Evolutionary conservation across 164 flowering plant species (phyloP), one percentile per base, ranked within the genome.

Genomic region (Houttuynia cordata): DNA sequence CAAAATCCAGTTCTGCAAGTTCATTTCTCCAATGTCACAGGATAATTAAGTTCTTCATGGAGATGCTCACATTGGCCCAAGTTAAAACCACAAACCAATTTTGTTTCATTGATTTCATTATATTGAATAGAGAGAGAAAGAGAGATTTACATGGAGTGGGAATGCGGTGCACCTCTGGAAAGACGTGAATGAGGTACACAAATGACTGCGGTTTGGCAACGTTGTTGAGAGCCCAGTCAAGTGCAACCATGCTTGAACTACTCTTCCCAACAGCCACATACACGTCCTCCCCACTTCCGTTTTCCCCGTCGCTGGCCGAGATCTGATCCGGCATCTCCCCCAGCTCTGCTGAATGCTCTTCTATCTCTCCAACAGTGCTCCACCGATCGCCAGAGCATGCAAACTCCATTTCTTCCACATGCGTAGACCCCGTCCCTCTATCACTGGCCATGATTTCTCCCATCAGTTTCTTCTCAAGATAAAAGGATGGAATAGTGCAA

Each of bases 111-210:
- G 20, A 14, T 51, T 51, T 7, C 53, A 21, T 21, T 0, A 17
- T 30, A 55, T 24, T 24, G 24, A 41, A 19, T 19, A 17, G 59
- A 41, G 23, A 23, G 60, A 56, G 60, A 57, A 14, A 18, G 19
- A 45, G 61, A 24, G 14, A 64, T 65, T 63, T 42, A 67, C 74
- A 63, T 51, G 67, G 71, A n/a, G 62, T 71, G 0, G 75, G 71
- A 42, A 72, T 68, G 25, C 40, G 52, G 10, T 57, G 68, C 10
- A 72, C 55, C 56, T 68, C 71, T 0, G 75, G 75, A 19, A 68
- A 72, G 57, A 72, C 57, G 55, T 72, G 75, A 58, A 72, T 53
- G 22, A 72, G 75, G 59, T 68, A 53, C 30, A 72, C 64, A 18
- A 57, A 30, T n/a, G 59, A 21, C 14, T 65, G 61, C 0, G 66